Base-by-base conservation (phyloP, 257 asterid genomes). In the Parsonsia alboflavescens region DNA sequence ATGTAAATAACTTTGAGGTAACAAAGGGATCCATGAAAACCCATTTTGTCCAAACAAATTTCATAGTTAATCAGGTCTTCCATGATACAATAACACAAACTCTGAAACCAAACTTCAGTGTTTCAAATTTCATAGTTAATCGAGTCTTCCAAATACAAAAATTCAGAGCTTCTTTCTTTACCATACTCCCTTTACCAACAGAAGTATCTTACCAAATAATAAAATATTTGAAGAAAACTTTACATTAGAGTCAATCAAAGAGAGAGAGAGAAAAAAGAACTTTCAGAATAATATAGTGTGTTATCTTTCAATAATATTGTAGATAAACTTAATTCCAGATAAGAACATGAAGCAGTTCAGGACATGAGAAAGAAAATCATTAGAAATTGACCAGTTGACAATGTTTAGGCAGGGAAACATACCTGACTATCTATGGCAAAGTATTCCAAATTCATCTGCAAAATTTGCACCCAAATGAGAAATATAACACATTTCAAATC, bases 401-500 rank as follows among this genome's bases (percentile, higher is more conserved):
- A 41, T 26, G 56, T 33, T 62, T 53, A 65, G 56, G 71, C 26
- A 57, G 61, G 44, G 71, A 65, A 75, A 62, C 58, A 58, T 86
- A 95, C 99, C 98, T 95, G 99, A 85, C 90, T 89, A 83, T 95
- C 99, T 66, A 90, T 86, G 68, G 99, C 86, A 67, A 92, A 90
- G 79, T 89, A 95, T 83, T 95, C 99, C 98, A 95, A 86, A 86
- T 95, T 95, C 99, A 95, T 92, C 99, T 95, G 98, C 81, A 81
- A 41, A 78, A 68, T 67, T 54, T 75, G 82, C 66, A 81, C 64
- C 72, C 77, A 77, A 80, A 78, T 87, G 75, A 86, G 86, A 84
- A 76, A 24, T 17, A 44, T 54, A 61, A 58, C 56, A 59, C 59
- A 71, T 33, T 77, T 69, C 70, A 81, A 72, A 70, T 30, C 73